Evolutionary conservation across 2,329 filamentous ascomycete species (phyloP), one percentile per base, ranked within the genome.

Genomic region (Nemania sp.): DNA sequence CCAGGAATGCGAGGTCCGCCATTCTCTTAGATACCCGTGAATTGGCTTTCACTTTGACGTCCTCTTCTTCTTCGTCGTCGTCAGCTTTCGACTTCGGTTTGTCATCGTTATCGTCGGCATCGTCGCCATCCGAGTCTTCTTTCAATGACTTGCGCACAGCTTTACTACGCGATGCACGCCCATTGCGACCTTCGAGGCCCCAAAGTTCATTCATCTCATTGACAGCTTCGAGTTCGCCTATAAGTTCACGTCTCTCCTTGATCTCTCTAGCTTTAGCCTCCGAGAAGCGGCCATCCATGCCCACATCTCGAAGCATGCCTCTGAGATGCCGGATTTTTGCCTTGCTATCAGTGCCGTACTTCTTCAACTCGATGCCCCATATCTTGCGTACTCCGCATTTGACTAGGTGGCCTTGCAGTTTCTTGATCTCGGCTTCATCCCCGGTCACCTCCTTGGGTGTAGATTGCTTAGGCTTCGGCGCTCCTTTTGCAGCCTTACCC

Each of bases 351-450:
- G 90, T 87, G 1, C 86, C 87, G 74, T 88, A 94, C 62, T 89
- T 84, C 78, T 93, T 93, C 29, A 99, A 86, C 80, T 98, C 93
- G 70, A 91, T 89, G 57, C 87, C 88, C 95, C 96, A 99, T 69
- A 98, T 88, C 78, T 98, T 98, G 61, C 93, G 91, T 63, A 98
- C 89, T 32, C 95, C 95, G 76, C 95, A 99, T 80, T 98, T 97
- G 53, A 91, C 82, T 6, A 99, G 87, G 80, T 95, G 93, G 8
- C 89, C 88, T 81, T 98, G 95, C 3, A 98, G 84, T 56, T 90
- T 92, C 80, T 97, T 98, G 77, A 98, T 92, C 78, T 97, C 92
- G 3, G 88, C 89, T 67, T 93, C 89, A 68, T 94, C 87, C 0
- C 91, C 88, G 20, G 89, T 78, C 15, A 73, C 15, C 41, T 85